Percentiles rank a stretch among this genome's conserved stretches.
These are phyloP conservation scores for Sonneratia alba DNA, from an alignment of 345 rosid species.

Conservation along the genomic window DNA sequence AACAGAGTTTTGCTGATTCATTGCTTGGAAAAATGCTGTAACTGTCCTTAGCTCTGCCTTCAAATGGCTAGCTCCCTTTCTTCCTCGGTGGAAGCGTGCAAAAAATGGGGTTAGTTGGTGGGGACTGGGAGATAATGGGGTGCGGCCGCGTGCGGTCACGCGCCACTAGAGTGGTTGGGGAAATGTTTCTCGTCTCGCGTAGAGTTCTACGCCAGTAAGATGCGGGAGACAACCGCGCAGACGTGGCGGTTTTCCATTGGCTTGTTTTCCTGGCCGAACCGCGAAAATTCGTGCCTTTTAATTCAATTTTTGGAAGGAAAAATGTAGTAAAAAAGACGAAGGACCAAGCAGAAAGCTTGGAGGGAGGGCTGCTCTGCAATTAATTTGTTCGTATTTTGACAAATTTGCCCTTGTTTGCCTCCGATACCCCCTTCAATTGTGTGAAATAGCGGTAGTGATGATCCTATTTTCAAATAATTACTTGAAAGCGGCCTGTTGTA, in stretches of 20 bases:
- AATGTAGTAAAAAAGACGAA: neutral
- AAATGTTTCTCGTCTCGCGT: too few species aligned
- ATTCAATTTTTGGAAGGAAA: conserved; percentile 5
- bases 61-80: too few species aligned
- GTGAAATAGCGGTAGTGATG: too few species aligned
- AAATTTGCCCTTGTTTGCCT: neutral
- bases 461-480: too few species aligned
- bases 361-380: neutral
- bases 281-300: conserved; percentile 23
- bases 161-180: too few species aligned
- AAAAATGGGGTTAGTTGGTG: too few species aligned
- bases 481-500: too few species aligned
- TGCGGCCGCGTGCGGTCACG: too few species aligned
- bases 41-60: too few species aligned
- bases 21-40: neutral
- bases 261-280: conserved; percentile 13
- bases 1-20: neutral
- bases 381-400: neutral
- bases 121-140: too few species aligned
- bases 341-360: neutral
- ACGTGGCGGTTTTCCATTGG: conserved; percentile 9
- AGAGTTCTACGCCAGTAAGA: neutral
- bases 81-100: too few species aligned
- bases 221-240: neutral
- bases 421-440: neutral